phyloP scores from a whole-genome alignment of 2,329 filamentous ascomycete genomes.

The Colletotrichum spinosum region DNA sequence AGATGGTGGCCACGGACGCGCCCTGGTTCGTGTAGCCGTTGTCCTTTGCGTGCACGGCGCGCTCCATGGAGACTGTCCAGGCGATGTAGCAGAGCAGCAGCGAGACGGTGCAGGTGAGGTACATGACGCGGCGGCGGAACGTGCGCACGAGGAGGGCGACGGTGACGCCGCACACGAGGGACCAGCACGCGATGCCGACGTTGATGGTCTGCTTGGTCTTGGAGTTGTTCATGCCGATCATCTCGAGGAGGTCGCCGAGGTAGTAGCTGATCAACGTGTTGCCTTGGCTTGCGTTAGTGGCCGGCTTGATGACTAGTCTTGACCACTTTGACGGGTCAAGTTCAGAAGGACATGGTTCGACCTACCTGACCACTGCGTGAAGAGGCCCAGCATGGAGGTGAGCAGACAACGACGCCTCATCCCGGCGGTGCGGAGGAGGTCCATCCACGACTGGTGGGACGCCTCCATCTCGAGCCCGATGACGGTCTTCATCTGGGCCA shows the following conservation, averaged over 20 bases:
- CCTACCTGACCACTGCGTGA: conserved; percentile 57
- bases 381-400: conserved; percentile 61
- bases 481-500: conserved; percentile 69
- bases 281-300: conserved; percentile 47
- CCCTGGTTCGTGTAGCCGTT: conserved; percentile 43
- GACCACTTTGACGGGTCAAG: no score
- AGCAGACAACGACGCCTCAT: conserved; percentile 63
- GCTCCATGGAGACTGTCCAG: conserved; percentile 62
- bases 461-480: conserved; percentile 66
- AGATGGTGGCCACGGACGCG: conserved; percentile 56
- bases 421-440: conserved; percentile 62
- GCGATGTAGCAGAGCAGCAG: conserved; percentile 58
- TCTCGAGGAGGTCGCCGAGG: conserved; percentile 56
- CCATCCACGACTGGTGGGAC: conserved; percentile 64
- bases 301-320: no score
- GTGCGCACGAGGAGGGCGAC: conserved; percentile 57
- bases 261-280: conserved; percentile 64
- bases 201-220: conserved; percentile 56
- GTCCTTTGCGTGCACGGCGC: conserved; percentile 48
- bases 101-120: conserved; percentile 58
- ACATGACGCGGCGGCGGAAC: conserved; percentile 59
- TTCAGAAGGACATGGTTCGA: no score
- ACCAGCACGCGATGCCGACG: conserved; percentile 60
- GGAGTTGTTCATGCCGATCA: conserved; percentile 58
- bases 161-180: conserved; percentile 56